phyloP scores from a whole-genome alignment of 2,329 filamentous ascomycete genomes.

The Botrytis byssoidea region DNA sequence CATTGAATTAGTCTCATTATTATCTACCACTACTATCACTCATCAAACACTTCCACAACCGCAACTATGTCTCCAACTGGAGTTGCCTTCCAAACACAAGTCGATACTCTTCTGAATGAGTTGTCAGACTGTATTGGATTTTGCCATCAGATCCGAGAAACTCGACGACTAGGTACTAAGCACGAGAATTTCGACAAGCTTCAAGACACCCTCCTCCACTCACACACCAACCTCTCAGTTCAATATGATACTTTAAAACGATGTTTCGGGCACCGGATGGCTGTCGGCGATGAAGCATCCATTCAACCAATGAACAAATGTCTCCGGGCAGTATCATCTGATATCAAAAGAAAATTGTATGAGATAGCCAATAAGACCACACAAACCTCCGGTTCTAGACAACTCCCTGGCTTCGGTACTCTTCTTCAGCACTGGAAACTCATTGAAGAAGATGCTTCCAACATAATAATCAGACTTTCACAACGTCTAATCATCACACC shows the following conservation, averaged over 20 bases:
- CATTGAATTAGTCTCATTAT: neutral
- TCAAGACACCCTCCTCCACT: neutral
- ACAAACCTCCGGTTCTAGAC: neutral
- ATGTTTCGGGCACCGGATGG: slow-evolving; percentile 13
- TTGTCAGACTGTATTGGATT: slow-evolving; percentile 11
- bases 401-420: slow-evolving; percentile 5
- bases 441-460: slow-evolving; percentile 9
- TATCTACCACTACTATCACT: neutral
- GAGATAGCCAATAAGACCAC: slow-evolving; percentile 1
- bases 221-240: neutral
- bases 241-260: slow-evolving; percentile 7
- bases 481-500: slow-evolving; percentile 18
- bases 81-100: slow-evolving; percentile 1
- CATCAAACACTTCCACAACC: neutral
- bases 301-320: slow-evolving; percentile 5
- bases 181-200: slow-evolving; percentile 17
- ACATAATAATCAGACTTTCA: slow-evolving; percentile 1
- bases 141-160: slow-evolving; percentile 13
- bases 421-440: slow-evolving; percentile 16
- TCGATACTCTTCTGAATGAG: slow-evolving; percentile 9
- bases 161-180: slow-evolving; percentile 12
- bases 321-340: slow-evolving; percentile 6
- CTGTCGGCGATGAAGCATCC: slow-evolving; percentile 8
- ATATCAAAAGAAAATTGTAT: slow-evolving; percentile 12
- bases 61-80: slow-evolving; percentile 14